Percentiles rank a stretch among this genome's conserved stretches.
Conservation (phyloP, 345 rosid genomes). For the Gossypium raimondii region DNA sequence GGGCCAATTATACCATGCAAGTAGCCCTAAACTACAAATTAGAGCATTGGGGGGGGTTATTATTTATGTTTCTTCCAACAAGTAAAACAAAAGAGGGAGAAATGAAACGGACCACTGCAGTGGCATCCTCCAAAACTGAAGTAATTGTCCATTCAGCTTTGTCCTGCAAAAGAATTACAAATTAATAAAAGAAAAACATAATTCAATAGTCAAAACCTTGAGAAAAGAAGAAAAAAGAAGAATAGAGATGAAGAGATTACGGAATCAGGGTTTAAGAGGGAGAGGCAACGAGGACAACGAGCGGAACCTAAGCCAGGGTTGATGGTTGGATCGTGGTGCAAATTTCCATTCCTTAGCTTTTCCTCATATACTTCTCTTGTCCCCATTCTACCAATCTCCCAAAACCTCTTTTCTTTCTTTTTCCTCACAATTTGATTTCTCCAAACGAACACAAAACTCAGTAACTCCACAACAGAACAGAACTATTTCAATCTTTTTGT, state of each 20-base stretch:
- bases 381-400: constrained; percentile 41
- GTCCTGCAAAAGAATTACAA: constrained; percentile 31
- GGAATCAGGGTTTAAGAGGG: constrained; percentile 60
- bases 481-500: background rate
- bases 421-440: background rate
- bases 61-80: background rate
- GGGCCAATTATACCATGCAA: background rate
- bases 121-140: constrained; percentile 76
- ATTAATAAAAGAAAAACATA: background rate
- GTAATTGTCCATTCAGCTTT: constrained; percentile 78
- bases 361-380: constrained; percentile 86
- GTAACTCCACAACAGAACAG: background rate
- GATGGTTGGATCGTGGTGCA: constrained; percentile 78
- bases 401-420: background rate
- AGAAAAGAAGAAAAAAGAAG: background rate
- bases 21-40: background rate
- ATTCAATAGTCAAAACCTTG: background rate
- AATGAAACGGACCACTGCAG: constrained; percentile 67
- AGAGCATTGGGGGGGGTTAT: background rate
- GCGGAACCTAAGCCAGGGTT: constrained; percentile 86
- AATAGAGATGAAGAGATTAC: constrained; percentile 27
- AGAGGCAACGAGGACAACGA: constrained; percentile 94
- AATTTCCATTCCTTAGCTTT: constrained; percentile 66
- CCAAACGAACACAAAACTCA: background rate
- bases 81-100: background rate